Evolutionary conservation across 768 basidiomycete genomes (phyloP).

Genomic region (Rhizopogon sp.): DNA sequence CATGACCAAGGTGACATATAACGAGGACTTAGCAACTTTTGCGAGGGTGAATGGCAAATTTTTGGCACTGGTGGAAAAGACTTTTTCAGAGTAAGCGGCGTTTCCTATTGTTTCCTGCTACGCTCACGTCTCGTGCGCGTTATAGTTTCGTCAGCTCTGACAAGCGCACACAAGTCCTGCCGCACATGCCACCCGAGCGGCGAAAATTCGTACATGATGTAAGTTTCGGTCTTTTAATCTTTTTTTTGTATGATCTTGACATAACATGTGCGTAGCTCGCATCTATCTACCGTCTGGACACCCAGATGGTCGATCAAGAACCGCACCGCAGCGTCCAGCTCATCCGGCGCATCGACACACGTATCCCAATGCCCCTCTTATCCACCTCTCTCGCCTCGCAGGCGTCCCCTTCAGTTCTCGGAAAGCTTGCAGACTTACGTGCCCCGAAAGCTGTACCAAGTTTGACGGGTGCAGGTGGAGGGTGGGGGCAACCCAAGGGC

Average conservation of each 20-base stretch:
- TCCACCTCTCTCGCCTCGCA: background rate
- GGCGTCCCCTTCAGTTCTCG: conserved; percentile 35
- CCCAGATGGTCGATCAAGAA: conserved; percentile 87
- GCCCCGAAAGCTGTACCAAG: conserved; percentile 10
- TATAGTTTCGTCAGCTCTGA: conserved; percentile 64
- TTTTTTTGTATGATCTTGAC: background rate
- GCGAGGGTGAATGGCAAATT: conserved; percentile 63
- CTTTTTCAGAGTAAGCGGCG: conserved; percentile 69
- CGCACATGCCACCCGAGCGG: conserved; percentile 74
- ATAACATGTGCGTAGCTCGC: conserved; percentile 51
- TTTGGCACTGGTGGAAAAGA: conserved; percentile 68
- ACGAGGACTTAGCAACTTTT: conserved; percentile 57
- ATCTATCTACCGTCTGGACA: conserved; percentile 74
- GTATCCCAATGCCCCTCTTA: conserved; percentile 68
- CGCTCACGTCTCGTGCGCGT: background rate
- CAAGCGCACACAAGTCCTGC: conserved; percentile 66
- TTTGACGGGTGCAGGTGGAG: background rate
- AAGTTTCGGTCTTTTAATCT: conserved; percentile 18
- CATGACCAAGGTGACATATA: conserved; percentile 44
- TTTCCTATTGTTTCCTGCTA: conserved; percentile 14
- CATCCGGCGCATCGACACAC: conserved; percentile 75
- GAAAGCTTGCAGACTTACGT: conserved; percentile 58
- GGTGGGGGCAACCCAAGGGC: conserved; percentile 4
- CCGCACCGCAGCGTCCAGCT: conserved; percentile 85
- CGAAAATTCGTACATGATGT: conserved; percentile 83